phyloP scores from a whole-genome alignment of 1,139 yeast species.

The Ashbya aceris region DNA sequence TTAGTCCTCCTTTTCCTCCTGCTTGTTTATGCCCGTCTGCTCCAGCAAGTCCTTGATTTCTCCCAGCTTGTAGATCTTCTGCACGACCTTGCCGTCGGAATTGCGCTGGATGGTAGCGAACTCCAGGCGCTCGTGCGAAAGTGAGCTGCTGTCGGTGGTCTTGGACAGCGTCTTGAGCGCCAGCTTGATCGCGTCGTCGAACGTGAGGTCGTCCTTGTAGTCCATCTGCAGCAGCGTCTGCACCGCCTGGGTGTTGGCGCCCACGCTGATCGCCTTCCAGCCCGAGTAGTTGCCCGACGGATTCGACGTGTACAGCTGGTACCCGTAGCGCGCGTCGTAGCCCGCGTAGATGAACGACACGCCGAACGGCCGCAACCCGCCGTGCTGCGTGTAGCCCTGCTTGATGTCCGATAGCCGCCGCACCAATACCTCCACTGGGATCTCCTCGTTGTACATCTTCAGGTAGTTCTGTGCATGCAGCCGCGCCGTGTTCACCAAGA shows the following conservation, averaged over 20 bases:
- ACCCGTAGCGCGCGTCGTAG: constrained; percentile 79
- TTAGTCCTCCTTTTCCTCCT: constrained; percentile 39
- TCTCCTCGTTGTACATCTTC: constrained; percentile 79
- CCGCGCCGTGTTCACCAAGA: constrained; percentile 83
- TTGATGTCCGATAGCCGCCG: constrained; percentile 85
- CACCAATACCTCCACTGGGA: constrained; percentile 85
- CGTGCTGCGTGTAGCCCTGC: constrained; percentile 98
- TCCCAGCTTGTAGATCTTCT: constrained; percentile 69
- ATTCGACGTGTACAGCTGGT: constrained; percentile 88
- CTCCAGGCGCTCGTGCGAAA: constrained; percentile 83
- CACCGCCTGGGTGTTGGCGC: constrained; percentile 93
- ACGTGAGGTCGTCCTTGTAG: constrained; percentile 69
- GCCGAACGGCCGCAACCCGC: constrained; percentile 97
- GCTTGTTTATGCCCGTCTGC: constrained; percentile 59
- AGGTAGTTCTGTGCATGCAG: constrained; percentile 75
- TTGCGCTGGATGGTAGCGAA: constrained; percentile 65
- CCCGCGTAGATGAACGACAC: constrained; percentile 96
- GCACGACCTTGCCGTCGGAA: constrained; percentile 43
- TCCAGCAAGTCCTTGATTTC: constrained; percentile 71
- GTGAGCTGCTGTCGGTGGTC: constrained; percentile 83
- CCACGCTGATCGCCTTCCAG: constrained; percentile 97
- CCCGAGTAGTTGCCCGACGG: constrained; percentile 98
- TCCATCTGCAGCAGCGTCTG: constrained; percentile 94
- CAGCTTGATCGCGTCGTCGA: constrained; percentile 75
- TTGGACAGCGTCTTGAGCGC: constrained; percentile 89